Percentiles rank a stretch among this genome's conserved stretches.
Conservation (phyloP, 2,329 filamentous ascomycete species). For the Allantophomopsis cytisporea region DNA sequence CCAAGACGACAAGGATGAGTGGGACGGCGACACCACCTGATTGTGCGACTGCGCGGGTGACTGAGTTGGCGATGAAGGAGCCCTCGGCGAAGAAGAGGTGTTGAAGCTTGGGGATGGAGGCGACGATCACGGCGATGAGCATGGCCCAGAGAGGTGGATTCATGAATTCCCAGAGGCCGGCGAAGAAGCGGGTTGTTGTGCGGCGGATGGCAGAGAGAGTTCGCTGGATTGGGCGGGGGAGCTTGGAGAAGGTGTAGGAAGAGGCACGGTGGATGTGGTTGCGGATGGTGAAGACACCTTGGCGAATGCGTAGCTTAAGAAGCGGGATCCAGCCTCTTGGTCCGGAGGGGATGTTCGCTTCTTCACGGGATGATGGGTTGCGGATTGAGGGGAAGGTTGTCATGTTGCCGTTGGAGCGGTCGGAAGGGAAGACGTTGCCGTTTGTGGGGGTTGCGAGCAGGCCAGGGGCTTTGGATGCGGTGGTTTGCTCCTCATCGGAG, state of each 20-base stretch:
- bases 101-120: conserved; percentile 74
- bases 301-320: conserved; percentile 19
- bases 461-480: conserved; percentile 18
- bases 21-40: conserved; percentile 87
- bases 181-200: conserved; percentile 35
- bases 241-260: conserved; percentile 21
- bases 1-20: conserved; percentile 86
- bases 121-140: conserved; percentile 80
- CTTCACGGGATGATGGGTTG: conserved; percentile 12
- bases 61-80: conserved; percentile 84
- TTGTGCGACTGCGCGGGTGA: conserved; percentile 75
- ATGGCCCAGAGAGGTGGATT: conserved; percentile 97
- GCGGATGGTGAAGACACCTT: conserved; percentile 9
- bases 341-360: conserved; percentile 21
- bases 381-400: conserved; percentile 47
- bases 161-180: conserved; percentile 85
- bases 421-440: conserved; percentile 8
- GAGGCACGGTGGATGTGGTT: background rate
- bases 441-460: conserved; percentile 10
- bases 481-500: conserved; percentile 27
- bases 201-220: conserved; percentile 25
- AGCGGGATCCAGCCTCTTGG: conserved; percentile 26
- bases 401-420: conserved; percentile 32
- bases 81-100: conserved; percentile 76
- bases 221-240: conserved; percentile 37